These are phyloP conservation scores for Podospora conica DNA, from an alignment of 495 filamentous ascomycete genomes.

Conservation along the genomic window DNA sequence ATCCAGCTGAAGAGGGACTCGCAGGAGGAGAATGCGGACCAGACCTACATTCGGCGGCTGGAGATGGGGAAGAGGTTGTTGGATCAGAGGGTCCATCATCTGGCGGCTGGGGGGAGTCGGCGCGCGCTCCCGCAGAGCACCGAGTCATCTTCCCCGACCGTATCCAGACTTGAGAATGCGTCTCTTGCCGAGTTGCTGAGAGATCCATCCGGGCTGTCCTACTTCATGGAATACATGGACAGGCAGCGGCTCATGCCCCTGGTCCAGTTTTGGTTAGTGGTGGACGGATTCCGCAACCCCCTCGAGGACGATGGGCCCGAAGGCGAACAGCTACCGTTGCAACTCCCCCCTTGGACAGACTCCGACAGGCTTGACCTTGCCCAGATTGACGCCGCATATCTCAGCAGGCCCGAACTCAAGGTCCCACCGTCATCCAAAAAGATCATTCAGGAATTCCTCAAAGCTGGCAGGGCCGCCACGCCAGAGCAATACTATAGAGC, in stretches of 20 bases:
- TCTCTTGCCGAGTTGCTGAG: slow-evolving; percentile 77
- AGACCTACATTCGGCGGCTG: slow-evolving; percentile 75
- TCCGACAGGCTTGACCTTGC: slow-evolving; percentile 81
- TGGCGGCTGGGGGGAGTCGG: slow-evolving; percentile 60
- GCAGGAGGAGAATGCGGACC: slow-evolving; percentile 70
- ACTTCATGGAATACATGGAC: slow-evolving; percentile 99
- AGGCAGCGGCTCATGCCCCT: slow-evolving; percentile 76
- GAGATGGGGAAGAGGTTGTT: slow-evolving; percentile 86
- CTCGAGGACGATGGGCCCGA: slow-evolving; percentile 78
- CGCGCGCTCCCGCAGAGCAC: slow-evolving; percentile 28
- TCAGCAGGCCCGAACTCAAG: slow-evolving; percentile 74
- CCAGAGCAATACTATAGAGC: slow-evolving; percentile 78
- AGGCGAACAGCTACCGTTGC: slow-evolving; percentile 55
- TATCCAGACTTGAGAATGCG: slow-evolving; percentile 59
- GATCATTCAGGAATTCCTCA: slow-evolving; percentile 69
- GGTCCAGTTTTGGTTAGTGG: slow-evolving; percentile 98
- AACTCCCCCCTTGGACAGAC: slow-evolving; percentile 67
- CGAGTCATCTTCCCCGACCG: slow-evolving; percentile 29
- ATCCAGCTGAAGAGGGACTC: slow-evolving; percentile 85
- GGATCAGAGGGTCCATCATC: slow-evolving; percentile 80
- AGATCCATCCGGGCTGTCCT: slow-evolving; percentile 83
- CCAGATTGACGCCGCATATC: slow-evolving; percentile 84
- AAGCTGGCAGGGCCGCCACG: slow-evolving; percentile 65
- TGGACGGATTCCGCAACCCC: slow-evolving; percentile 94
- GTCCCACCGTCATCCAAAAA: slow-evolving; percentile 61